phyloP scores from a whole-genome alignment of 768 basidiomycete genomes.

The Tulasnella sp. region DNA sequence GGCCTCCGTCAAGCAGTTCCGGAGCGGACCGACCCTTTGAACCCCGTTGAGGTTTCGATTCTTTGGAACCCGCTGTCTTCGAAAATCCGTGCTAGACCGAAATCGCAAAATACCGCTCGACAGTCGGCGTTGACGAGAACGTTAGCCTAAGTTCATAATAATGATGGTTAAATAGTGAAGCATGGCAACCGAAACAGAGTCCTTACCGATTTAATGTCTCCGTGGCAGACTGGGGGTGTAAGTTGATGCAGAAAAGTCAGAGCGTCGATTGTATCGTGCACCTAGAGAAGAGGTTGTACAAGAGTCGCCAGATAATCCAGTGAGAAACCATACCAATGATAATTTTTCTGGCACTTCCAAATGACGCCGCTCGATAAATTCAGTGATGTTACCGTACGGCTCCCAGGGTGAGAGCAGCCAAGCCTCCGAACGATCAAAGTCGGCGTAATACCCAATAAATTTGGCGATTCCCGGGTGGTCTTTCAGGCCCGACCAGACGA shows the following conservation, averaged over 20 bases:
- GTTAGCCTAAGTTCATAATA: not conserved
- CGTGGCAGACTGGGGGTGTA: not conserved
- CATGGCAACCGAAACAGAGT: not conserved
- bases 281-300: not conserved
- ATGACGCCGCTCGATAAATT: not conserved
- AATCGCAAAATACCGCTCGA: not conserved
- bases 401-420: not conserved
- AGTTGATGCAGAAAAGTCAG: not conserved
- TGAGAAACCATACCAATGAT: not conserved
- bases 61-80: not conserved
- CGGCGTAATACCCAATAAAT: not conserved
- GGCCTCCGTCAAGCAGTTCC: not conserved
- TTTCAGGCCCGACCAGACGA: not conserved
- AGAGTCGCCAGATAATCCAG: not conserved
- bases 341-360: not conserved
- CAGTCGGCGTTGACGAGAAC: not conserved
- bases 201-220: slow-evolving; percentile 3
- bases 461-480: not conserved
- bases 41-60: not conserved
- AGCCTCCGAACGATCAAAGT: not conserved
- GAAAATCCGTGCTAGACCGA: not conserved
- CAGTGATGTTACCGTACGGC: not conserved
- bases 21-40: slow-evolving; percentile 9
- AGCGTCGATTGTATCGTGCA: not conserved
- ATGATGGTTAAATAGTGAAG: not conserved